phyloP scores from a whole-genome alignment of 106 monocot species.

The Apostasia shenzhenica region DNA sequence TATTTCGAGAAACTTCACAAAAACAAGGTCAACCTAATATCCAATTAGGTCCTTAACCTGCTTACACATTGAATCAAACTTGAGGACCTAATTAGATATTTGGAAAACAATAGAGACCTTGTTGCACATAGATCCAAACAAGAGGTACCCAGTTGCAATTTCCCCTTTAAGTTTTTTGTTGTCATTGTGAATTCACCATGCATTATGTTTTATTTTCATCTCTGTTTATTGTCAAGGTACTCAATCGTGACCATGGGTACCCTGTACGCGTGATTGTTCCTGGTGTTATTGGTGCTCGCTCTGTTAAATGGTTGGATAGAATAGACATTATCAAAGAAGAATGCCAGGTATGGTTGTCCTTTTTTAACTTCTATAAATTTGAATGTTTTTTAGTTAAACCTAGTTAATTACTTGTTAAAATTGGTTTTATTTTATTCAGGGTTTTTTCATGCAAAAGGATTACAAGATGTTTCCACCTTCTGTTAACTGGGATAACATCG shows the following conservation, averaged over 20 bases:
- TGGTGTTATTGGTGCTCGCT: slow-evolving; percentile 92
- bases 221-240: slow-evolving; percentile 25
- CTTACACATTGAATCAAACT: no score
- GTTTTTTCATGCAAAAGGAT: slow-evolving; percentile 94
- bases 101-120: no score
- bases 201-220: background rate
- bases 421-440: slow-evolving; percentile 32
- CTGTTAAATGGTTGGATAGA: slow-evolving; percentile 92
- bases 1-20: no score
- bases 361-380: background rate
- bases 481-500: slow-evolving; percentile 90
- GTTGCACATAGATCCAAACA: background rate
- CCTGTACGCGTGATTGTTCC: slow-evolving; percentile 86
- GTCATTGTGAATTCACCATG: no score
- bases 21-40: no score
- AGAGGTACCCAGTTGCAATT: background rate
- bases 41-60: no score
- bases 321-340: slow-evolving; percentile 75
- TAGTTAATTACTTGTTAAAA: background rate
- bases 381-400: background rate
- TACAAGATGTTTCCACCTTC: slow-evolving; percentile 98
- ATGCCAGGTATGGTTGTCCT: slow-evolving; percentile 51
- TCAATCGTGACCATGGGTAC: slow-evolving; percentile 96
- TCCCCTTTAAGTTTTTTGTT: no score
- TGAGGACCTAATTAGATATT: no score